Base-by-base conservation (phyloP, 176 grass and related monocot genomes). In the Phragmites australis region DNA sequence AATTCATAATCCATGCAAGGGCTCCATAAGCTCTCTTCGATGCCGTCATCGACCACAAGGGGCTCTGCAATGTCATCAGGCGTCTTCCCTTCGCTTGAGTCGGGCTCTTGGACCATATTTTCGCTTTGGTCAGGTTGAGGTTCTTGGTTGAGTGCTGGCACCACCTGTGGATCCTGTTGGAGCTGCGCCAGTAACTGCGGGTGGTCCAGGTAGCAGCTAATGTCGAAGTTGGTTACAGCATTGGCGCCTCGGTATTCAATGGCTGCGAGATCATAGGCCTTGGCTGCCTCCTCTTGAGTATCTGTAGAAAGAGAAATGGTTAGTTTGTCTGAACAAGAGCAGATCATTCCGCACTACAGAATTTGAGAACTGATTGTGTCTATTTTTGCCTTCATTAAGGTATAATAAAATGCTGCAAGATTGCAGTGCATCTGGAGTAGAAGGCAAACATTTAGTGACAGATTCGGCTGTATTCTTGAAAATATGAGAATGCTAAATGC, bases 201-300 rank as follows among this genome's bases (percentile, higher is more conserved):
- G 74, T 81, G 83, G 68, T 97, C 85, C 45, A 80, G 19, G 66
- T 97, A 97, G 89, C 87, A 68, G 87, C 84, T 93, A 31, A 93
- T 86, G 58, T 91, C 87, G 23, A 97, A 97, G 85, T 97, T 97
- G 40, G 94, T 97, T 77, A 97, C 89, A 3, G 91, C 89, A 62
- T 93, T 89, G 59, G 74, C 52, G 12, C 94, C 96, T 87, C 88
- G 86, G 78, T 93, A 85, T 87, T 91, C 86, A 16, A 98, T 89
- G n/a, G 96, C 92, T 39, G 96, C 96, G 65, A 98, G 92, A 88
- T 98, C 96, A 76, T 98, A 98, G 18, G 96, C 96, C 83, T 89
- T 89, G 25, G 96, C 96, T 63, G 92, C 96, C 84, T 93, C 96
- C 72, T 94, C 96, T 87, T 98, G 83, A 41, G 92, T 98, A 76